These are phyloP conservation scores for Fusarium pilosicola DNA, from an alignment of 2,329 filamentous ascomycete genomes.

Conservation along the genomic window DNA sequence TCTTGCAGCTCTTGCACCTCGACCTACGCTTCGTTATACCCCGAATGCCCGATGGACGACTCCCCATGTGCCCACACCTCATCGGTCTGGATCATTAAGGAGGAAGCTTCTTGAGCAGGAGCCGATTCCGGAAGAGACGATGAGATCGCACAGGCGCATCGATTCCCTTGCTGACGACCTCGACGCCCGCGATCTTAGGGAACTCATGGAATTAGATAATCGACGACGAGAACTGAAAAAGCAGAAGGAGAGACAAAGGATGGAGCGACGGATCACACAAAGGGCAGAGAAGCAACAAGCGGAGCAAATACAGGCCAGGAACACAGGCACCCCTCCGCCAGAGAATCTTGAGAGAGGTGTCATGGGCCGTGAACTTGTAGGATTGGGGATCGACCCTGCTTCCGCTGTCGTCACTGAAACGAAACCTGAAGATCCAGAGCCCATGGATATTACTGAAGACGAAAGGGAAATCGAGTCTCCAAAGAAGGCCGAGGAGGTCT, in stretches of 20 bases:
- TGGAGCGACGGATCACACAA: slow-evolving; percentile 71
- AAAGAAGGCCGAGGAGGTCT: slow-evolving; percentile 42
- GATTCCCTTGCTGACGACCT: slow-evolving; percentile 84
- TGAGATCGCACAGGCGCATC: slow-evolving; percentile 70
- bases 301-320: slow-evolving; percentile 65
- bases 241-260: slow-evolving; percentile 72
- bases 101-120: slow-evolving; percentile 61
- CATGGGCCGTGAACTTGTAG: slow-evolving; percentile 66
- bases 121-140: slow-evolving; percentile 68
- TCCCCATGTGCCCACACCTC: slow-evolving; percentile 56
- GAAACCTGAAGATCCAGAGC: slow-evolving; percentile 50
- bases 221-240: slow-evolving; percentile 81
- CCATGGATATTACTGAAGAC: slow-evolving; percentile 38
- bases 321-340: slow-evolving; percentile 61
- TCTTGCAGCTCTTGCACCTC: slow-evolving; percentile 83
- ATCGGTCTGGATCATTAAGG: slow-evolving; percentile 61
- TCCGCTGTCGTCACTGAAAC: slow-evolving; percentile 67
- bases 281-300: slow-evolving; percentile 73
- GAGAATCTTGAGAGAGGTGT: slow-evolving; percentile 70
- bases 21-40: slow-evolving; percentile 83
- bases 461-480: slow-evolving; percentile 22
- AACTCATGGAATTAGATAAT: slow-evolving; percentile 89
- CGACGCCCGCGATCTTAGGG: slow-evolving; percentile 83
- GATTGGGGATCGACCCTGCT: slow-evolving; percentile 65
- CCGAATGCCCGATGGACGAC: slow-evolving; percentile 69